phyloP scores from a whole-genome alignment of 345 rosid species.

The Corchorus capsularis region DNA sequence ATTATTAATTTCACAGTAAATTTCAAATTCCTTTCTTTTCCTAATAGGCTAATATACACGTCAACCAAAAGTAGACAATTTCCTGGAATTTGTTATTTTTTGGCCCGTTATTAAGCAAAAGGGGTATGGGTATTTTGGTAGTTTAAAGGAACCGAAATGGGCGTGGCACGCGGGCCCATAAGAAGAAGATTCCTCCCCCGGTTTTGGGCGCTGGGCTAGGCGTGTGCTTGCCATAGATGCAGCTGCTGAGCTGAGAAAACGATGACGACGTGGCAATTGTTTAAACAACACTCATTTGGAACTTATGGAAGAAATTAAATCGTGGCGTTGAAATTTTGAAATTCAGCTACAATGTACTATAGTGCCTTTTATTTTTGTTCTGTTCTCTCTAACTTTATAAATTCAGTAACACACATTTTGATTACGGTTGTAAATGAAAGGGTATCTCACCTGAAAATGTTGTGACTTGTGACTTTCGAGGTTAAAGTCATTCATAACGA shows the following conservation, averaged over 20 bases:
- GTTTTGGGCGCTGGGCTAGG: neutral
- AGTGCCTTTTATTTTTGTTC: neutral
- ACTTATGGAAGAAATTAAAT: neutral
- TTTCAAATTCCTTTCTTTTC: too few relatives aligned
- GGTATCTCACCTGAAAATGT: too few relatives aligned
- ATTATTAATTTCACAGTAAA: neutral
- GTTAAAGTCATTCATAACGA: too few relatives aligned
- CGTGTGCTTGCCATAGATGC: neutral
- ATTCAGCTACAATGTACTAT: neutral
- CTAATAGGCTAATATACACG: too few relatives aligned
- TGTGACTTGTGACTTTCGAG: too few relatives aligned
- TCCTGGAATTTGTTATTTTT: too few relatives aligned
- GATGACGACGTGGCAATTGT: neutral
- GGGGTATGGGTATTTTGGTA: neutral
- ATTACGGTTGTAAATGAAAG: too few relatives aligned
- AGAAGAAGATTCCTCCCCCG: neutral
- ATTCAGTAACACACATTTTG: too few relatives aligned
- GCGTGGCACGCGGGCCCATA: neutral
- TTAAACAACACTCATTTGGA: neutral
- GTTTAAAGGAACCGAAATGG: neutral
- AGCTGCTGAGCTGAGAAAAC: too few relatives aligned
- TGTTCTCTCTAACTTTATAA: neutral
- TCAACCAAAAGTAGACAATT: too few relatives aligned
- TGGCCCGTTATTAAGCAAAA: neutral
- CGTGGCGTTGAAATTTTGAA: neutral